Percentiles rank a stretch among this genome's conserved stretches.
Evolutionary conservation across 768 basidiomycete species (phyloP).

Genomic region (Symmetrospora coprosmae): DNA sequence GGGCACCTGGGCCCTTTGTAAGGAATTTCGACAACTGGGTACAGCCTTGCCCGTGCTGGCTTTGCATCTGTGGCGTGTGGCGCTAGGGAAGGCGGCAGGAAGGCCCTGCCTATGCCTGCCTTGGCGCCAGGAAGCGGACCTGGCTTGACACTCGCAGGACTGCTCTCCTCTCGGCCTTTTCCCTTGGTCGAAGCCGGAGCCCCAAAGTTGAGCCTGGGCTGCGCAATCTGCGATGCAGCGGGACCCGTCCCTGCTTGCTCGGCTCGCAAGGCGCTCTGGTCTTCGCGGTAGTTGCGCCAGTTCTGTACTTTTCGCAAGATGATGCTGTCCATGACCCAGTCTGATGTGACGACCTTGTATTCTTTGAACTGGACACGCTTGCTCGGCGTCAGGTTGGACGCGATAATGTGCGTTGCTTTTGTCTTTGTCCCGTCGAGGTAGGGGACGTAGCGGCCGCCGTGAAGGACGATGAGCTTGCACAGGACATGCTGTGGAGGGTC

Average conservation of each 20-base stretch:
- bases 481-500: conserved; percentile 73
- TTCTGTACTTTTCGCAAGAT: conserved; percentile 53
- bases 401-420: conserved; percentile 77
- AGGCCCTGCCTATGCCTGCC: too few relatives aligned
- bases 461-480: conserved; percentile 58
- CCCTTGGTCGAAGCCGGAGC: too few relatives aligned
- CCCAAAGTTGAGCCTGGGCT: conserved; percentile 1
- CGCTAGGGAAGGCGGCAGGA: too few relatives aligned
- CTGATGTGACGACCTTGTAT: conserved; percentile 77
- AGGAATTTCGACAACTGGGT: too few relatives aligned
- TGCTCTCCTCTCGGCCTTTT: too few relatives aligned
- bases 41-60: too few relatives aligned
- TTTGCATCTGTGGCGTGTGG: too few relatives aligned
- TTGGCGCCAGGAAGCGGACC: too few relatives aligned
- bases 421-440: conserved; percentile 63
- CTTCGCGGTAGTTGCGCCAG: conserved; percentile 55
- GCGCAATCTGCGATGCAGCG: conserved; percentile 11
- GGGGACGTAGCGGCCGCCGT: conserved; percentile 70
- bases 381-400: conserved; percentile 72
- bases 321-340: conserved; percentile 77
- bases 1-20: too few relatives aligned
- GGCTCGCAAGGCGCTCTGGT: conserved; percentile 11
- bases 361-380: conserved; percentile 76
- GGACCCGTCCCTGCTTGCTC: conserved; percentile 1
- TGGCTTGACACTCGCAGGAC: too few relatives aligned